These are phyloP conservation scores for Endothia cerciana DNA, from an alignment of 2,329 filamentous ascomycete species.

Conservation along the genomic window DNA sequence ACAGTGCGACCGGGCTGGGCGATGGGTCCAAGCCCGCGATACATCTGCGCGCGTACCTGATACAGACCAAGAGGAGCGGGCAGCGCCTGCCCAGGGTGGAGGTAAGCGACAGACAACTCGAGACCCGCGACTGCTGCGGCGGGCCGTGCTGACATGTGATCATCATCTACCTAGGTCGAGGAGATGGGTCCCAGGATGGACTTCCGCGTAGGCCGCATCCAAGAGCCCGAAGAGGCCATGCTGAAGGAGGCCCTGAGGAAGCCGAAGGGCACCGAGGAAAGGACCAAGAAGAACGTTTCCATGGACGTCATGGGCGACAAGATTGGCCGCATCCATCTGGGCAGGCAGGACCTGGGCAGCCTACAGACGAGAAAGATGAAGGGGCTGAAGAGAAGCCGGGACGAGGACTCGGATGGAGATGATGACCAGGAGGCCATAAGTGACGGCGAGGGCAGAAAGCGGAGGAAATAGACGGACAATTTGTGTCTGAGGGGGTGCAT, in stretches of 20 bases:
- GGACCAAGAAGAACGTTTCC: constrained; percentile 94
- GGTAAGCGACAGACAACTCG: constrained; percentile 23
- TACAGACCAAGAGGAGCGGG: constrained; percentile 83
- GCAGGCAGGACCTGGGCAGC: constrained; percentile 83
- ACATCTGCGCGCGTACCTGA: constrained; percentile 79
- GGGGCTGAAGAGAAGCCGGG: constrained; percentile 84
- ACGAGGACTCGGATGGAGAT: constrained; percentile 54
- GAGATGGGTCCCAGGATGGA: constrained; percentile 96
- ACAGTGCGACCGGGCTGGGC: constrained; percentile 41
- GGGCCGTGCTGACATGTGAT: neutral
- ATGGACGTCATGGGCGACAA: constrained; percentile 95
- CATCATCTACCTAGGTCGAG: constrained; percentile 57
- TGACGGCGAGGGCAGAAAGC: constrained; percentile 47
- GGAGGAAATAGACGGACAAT: constrained; percentile 38
- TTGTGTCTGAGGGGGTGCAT: neutral
- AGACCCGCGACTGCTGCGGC: neutral
- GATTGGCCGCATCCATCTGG: constrained; percentile 88
- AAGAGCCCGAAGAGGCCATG: constrained; percentile 76
- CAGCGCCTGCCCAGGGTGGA: constrained; percentile 89
- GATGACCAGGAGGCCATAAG: constrained; percentile 54
- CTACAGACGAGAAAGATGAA: constrained; percentile 99
- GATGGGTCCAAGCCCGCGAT: constrained; percentile 56
- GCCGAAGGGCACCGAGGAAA: constrained; percentile 73
- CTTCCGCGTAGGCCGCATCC: constrained; percentile 80
- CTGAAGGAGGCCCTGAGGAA: constrained; percentile 92